phyloP scores from a whole-genome alignment of 2,329 filamentous ascomycete genomes.

The Penicillium glabrum region DNA sequence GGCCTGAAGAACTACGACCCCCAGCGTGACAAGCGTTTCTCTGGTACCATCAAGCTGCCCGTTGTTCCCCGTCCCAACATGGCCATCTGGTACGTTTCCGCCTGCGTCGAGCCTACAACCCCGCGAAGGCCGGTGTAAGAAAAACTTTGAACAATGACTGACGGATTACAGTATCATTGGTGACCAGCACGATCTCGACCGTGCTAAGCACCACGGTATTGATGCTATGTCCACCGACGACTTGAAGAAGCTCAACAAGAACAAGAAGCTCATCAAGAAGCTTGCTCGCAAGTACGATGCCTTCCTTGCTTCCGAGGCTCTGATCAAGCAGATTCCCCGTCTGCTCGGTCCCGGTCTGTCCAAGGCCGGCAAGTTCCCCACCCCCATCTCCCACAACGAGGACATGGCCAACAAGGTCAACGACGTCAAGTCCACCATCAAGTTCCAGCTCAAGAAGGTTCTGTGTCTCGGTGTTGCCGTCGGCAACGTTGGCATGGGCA shows the following conservation, averaged over 20 bases:
- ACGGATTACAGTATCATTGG: conserved; percentile 66
- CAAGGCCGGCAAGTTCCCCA: conserved; percentile 99
- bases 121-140: background rate
- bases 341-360: conserved; percentile 97
- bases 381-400: conserved; percentile 94
- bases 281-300: conserved; percentile 99
- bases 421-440: conserved; percentile 99
- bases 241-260: conserved; percentile 99
- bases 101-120: background rate
- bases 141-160: background rate
- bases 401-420: conserved; percentile 93
- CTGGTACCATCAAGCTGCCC: conserved; percentile 94
- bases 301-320: conserved; percentile 92
- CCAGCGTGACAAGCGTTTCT: conserved; percentile 99
- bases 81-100: conserved; percentile 68
- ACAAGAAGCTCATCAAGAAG: conserved; percentile 99
- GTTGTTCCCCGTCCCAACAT: conserved; percentile 88
- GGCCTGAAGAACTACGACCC: conserved; percentile 99
- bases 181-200: conserved; percentile 98
- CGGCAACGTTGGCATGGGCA: conserved; percentile 95
- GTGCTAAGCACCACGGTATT: conserved; percentile 98
- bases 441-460: conserved; percentile 99
- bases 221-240: conserved; percentile 98
- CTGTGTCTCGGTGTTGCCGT: conserved; percentile 99
- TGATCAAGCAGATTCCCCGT: conserved; percentile 99